phyloP scores from a whole-genome alignment of 2,329 filamentous ascomycete genomes.

The Myriosclerotinia duriaeana region DNA sequence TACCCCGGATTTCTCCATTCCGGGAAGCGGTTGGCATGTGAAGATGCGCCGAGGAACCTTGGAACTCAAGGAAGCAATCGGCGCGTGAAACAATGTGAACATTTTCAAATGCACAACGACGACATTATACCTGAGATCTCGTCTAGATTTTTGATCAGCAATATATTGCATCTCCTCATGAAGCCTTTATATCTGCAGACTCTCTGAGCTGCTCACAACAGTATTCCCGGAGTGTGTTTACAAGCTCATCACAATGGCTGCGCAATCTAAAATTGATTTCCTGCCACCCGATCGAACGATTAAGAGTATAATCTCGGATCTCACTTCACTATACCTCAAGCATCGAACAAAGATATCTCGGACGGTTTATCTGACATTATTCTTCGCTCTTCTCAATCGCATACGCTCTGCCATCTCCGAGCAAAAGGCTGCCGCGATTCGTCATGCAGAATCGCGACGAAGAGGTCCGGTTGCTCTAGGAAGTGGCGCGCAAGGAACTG shows the following conservation, averaged over 20 bases:
- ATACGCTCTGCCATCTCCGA: conserved; percentile 89
- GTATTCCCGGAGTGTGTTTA: conserved; percentile 13
- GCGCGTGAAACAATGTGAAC: conserved; percentile 15
- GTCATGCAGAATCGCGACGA: conserved; percentile 59
- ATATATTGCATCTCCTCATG: conserved; percentile 12
- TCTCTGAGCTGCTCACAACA: conserved; percentile 15
- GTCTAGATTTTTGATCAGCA: background rate
- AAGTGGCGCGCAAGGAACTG: conserved; percentile 39
- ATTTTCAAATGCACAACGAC: conserved; percentile 6
- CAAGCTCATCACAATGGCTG: conserved; percentile 58
- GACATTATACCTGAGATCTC: background rate
- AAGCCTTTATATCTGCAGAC: conserved; percentile 14
- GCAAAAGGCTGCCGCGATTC: conserved; percentile 79
- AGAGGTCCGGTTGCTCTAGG: conserved; percentile 51
- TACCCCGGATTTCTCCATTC: conserved; percentile 23
- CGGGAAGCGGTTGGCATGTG: conserved; percentile 19
- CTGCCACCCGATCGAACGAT: conserved; percentile 61
- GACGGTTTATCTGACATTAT: conserved; percentile 77
- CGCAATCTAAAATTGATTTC: conserved; percentile 76
- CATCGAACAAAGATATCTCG: conserved; percentile 82
- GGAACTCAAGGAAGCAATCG: background rate
- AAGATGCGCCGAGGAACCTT: conserved; percentile 21
- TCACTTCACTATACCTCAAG: conserved; percentile 71
- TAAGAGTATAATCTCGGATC: conserved; percentile 61
- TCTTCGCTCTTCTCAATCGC: conserved; percentile 78